Base-by-base conservation (phyloP, 495 filamentous ascomycete species). In the Pseudotulostoma volvatum region DNA sequence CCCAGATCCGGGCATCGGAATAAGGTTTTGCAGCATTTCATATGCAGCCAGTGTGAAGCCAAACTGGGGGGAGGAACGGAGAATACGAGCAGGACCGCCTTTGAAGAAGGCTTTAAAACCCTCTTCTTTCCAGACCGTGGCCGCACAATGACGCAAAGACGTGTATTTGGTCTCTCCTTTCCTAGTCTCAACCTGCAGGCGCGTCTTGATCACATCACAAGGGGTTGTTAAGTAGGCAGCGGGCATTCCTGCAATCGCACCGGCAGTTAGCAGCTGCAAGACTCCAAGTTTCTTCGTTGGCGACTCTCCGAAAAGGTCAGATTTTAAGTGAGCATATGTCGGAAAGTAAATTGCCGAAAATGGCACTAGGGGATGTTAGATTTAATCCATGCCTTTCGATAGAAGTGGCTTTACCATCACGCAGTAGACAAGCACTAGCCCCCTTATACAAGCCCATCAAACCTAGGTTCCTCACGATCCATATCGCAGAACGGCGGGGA, bases 291-390 rank as follows among this genome's bases (percentile, higher is more conserved):
- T 86, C 64, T 93, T 84, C 34, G 74, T 82, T n/a, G 68, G 68
- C 8, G 76, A 73, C 59, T 97, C 90, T 58, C 90, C 90, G 49
- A 96, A 96, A 53, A 81, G 68, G 59, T 93, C 90, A 49, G 74
- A 70, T 67, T 97, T 97, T 37, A 97, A 63, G 56, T 97, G 90
- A 43, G 74, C 77, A 63, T 97, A 97, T 15, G 84, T 82, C 7
- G 92, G 88, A 75, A 97, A 97, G 65, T 97, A 97, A 53, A 97
- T 97, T 42, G 84, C 86, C 33, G 86, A 94, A 67, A 97, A 97
- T 2, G 90, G 90, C 3, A 95, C 83, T 64, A 18, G 9, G 14
- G 9, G 1, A 13, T 3, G 34, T 54, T 42, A 54, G 51, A 40
- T 33, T 42, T 20, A 14, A 14, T 33, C 13, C 9, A 1, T 28